Evolutionary conservation across 139 green algal genomes (phyloP).

Genomic region (Helicosporidium sp.): DNA sequence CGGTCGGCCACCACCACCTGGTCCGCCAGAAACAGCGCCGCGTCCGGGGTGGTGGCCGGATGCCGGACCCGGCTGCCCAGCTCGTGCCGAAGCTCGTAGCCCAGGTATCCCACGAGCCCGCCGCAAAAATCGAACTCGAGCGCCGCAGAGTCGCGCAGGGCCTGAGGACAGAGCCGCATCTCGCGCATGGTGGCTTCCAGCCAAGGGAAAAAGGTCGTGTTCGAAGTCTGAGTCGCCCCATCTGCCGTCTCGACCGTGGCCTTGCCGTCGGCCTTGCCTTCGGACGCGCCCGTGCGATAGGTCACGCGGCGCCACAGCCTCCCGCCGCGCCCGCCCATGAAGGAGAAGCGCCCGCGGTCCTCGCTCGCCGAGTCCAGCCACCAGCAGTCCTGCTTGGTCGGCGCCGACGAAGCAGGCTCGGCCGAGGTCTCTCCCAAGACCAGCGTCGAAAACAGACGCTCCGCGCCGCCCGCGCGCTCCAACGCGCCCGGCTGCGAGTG

Average conservation of each 20-base stretch:
- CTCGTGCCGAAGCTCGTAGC: background rate
- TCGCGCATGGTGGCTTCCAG: constrained; percentile 9
- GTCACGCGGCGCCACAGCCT: constrained; percentile 51
- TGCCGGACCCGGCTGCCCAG: constrained; percentile 1
- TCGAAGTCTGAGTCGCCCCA: no score
- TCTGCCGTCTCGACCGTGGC: no score
- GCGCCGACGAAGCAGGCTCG: no score
- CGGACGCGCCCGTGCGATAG: no score
- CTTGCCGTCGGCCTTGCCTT: no score
- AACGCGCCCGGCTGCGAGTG: background rate
- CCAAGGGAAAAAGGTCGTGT: no score
- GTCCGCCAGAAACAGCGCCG: no score
- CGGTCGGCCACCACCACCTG: constrained; percentile 9
- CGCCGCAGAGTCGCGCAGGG: no score
- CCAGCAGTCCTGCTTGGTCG: constrained; percentile 36
- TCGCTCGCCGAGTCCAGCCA: constrained; percentile 71
- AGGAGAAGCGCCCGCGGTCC: constrained; percentile 73
- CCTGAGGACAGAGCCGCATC: constrained; percentile 1
- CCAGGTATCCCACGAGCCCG: constrained; percentile 68
- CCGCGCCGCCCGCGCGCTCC: no score
- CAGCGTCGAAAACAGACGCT: background rate
- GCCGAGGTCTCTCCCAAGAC: no score
- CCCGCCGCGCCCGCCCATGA: constrained; percentile 66
- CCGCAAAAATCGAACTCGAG: constrained; percentile 91
- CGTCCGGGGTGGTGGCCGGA: no score